Evolutionary conservation across 2,329 filamentous ascomycete species (phyloP), one percentile per base, ranked within the genome.

Genomic region (Basipetospora chlamydospora): DNA sequence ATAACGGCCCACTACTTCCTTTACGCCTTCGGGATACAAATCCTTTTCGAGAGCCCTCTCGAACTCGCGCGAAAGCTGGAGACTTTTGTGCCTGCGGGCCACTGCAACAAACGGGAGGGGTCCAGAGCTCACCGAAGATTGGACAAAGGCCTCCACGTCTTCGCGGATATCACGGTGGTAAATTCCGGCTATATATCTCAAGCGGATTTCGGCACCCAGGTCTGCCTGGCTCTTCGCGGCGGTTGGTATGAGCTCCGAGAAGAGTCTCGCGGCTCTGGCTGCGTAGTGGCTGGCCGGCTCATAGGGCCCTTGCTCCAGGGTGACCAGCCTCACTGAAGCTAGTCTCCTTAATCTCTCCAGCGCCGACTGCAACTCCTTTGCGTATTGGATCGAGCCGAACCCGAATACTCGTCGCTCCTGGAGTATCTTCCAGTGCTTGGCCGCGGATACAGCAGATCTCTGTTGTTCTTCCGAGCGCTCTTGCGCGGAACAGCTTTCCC

Each of bases 41-140:
- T 58, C 54, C 23, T 63, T 64, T 15, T 61, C 58, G 3, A 76
- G 45, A 3, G 68, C 70, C 40, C 56, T 60, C 44, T 73, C 65
- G 39, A 75, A 69, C 33, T 76, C 68, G 16, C 53, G 48, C 5
- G 65, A 70, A 20, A 78, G 60, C 44, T 77, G 66, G 12, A 76
- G 49, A 34, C 59, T 61, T 47, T 68, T 69, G 50, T 78, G 73
- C 25, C 56, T 58, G 37, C 60, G 59, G 2, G 61, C 58, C 5
- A 70, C 51, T 3, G 57, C 57, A 13, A 53, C 54, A 12, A 76
- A 46, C 10, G 38, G n/a, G n/a, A n/a, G n/a, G n/a, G n/a, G n/a
- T n/a, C n/a, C n/a, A n/a, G n/a, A n/a, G n/a, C n/a, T n/a, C n/a
- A n/a, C n/a, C n/a, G n/a, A n/a, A n/a, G n/a, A n/a, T n/a, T n/a